Percentiles rank a stretch among this genome's conserved stretches.
Evolutionary conservation across 2,329 filamentous ascomycete genomes (phyloP).

Genomic region (Clonostachys rosea): DNA sequence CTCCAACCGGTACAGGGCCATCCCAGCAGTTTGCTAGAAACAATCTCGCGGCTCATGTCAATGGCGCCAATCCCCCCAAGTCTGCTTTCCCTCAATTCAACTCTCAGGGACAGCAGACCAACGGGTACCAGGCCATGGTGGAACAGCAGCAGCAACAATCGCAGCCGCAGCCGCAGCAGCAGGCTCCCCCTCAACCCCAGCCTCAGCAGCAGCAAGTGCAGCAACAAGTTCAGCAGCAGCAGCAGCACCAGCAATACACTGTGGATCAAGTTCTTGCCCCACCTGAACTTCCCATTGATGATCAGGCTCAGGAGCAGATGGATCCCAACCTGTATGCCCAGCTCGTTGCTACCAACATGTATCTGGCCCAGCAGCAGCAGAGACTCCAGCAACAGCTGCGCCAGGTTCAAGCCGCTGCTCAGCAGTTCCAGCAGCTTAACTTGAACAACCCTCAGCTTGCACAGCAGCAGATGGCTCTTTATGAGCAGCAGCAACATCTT

Average conservation of each 20-base stretch:
- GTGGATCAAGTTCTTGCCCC: conserved; percentile 88
- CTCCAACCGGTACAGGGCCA: conserved; percentile 38
- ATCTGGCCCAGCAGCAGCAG: conserved; percentile 91
- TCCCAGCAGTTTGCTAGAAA: conserved; percentile 31
- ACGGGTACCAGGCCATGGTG: neutral
- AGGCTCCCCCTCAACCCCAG: conserved; percentile 20
- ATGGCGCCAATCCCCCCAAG: conserved; percentile 33
- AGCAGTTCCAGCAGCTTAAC: conserved; percentile 76
- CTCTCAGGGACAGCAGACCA: neutral
- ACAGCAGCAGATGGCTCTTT: conserved; percentile 43
- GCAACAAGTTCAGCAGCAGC: conserved; percentile 1
- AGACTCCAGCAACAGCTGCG: conserved; percentile 90
- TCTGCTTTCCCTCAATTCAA: conserved; percentile 49
- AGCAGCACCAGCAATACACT: conserved; percentile 45
- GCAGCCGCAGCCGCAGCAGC: conserved; percentile 7
- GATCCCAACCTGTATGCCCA: conserved; percentile 86
- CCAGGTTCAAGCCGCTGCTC: conserved; percentile 75
- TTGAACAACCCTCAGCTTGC: conserved; percentile 48
- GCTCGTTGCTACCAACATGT: conserved; percentile 85
- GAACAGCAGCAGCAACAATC: conserved; percentile 19
- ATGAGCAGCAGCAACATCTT: conserved; percentile 26
- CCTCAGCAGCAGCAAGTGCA: conserved; percentile 16
- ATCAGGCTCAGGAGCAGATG: conserved; percentile 57
- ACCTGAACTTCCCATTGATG: conserved; percentile 71
- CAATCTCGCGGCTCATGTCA: conserved; percentile 11